Percentiles rank a stretch among this genome's conserved stretches.
phyloP scores from a whole-genome alignment of 2,329 filamentous ascomycete species.

The Sphaceloma murrayae region DNA sequence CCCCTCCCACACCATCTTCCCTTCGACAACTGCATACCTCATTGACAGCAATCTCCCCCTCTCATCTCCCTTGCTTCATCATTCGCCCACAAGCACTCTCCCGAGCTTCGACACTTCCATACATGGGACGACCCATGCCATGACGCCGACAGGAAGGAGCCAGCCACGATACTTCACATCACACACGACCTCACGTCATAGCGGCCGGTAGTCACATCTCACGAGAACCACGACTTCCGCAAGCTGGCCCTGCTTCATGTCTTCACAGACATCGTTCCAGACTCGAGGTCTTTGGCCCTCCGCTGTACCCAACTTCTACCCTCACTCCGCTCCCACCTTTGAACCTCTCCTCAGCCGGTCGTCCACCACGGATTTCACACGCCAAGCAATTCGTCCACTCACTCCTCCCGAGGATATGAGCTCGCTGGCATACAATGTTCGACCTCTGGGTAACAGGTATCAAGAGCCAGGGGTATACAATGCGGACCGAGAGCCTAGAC shows the following conservation, averaged over 20 bases:
- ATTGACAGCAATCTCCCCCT: constrained; percentile 20
- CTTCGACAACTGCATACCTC: constrained; percentile 18
- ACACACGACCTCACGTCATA: constrained; percentile 4
- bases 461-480: constrained; percentile 25
- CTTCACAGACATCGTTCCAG: constrained; percentile 27
- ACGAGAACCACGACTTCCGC: constrained; percentile 16
- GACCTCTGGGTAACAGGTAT: constrained; percentile 20
- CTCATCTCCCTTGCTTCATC: constrained; percentile 26
- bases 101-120: not conserved
- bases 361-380: constrained; percentile 16
- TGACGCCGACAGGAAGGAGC: constrained; percentile 2
- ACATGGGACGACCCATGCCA: constrained; percentile 2
- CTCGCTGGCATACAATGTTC: constrained; percentile 21
- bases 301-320: constrained; percentile 17
- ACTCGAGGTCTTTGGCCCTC: constrained; percentile 22
- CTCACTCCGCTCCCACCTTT: constrained; percentile 20
- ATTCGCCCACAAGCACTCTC: not conserved
- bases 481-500: constrained; percentile 18
- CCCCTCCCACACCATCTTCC: constrained; percentile 8
- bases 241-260: constrained; percentile 28
- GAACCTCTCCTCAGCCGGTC: constrained; percentile 13
- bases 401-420: constrained; percentile 32
- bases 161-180: not conserved
- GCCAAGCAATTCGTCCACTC: constrained; percentile 22
- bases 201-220: constrained; percentile 19